Evolutionary conservation across 179 eudicot genomes (phyloP).

Genomic region (Vitellaria paradoxa): DNA sequence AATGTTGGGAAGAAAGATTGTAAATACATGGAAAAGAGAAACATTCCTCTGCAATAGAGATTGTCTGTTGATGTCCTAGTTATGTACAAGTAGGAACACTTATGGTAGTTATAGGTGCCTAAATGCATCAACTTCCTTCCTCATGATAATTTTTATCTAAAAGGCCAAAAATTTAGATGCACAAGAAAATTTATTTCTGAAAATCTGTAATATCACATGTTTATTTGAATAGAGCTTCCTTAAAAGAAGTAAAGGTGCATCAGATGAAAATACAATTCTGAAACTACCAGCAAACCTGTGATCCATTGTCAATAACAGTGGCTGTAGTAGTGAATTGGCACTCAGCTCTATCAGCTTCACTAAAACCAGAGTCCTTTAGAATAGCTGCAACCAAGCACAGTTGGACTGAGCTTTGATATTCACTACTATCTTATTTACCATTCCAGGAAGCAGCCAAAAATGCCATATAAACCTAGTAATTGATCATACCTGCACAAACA

Average conservation of each 20-base stretch:
- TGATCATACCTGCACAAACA: constrained; percentile 64
- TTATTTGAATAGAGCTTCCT: background rate
- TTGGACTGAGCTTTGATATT: background rate
- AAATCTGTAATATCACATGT: background rate
- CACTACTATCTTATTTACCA: background rate
- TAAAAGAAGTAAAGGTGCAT: background rate
- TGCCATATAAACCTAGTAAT: constrained; percentile 4
- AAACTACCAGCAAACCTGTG: constrained; percentile 54
- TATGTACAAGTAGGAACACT: too few species aligned
- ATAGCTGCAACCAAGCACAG: constrained; percentile 60
- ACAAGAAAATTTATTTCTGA: background rate
- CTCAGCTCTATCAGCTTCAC: constrained; percentile 91
- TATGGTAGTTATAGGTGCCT: background rate
- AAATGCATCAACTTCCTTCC: background rate
- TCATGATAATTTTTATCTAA: background rate
- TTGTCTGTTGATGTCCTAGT: too few species aligned
- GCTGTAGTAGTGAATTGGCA: constrained; percentile 95
- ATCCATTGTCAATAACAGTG: constrained; percentile 80
- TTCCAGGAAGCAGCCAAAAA: background rate
- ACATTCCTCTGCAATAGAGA: too few species aligned
- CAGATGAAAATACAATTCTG: background rate
- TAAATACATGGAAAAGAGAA: too few species aligned
- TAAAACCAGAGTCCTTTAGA: constrained; percentile 79
- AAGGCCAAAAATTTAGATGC: background rate
- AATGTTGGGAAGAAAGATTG: too few species aligned